Evolutionary conservation across 306 rosid species (phyloP), one percentile per base, ranked within the genome.

Genomic region (Pterocarpus santalinus): DNA sequence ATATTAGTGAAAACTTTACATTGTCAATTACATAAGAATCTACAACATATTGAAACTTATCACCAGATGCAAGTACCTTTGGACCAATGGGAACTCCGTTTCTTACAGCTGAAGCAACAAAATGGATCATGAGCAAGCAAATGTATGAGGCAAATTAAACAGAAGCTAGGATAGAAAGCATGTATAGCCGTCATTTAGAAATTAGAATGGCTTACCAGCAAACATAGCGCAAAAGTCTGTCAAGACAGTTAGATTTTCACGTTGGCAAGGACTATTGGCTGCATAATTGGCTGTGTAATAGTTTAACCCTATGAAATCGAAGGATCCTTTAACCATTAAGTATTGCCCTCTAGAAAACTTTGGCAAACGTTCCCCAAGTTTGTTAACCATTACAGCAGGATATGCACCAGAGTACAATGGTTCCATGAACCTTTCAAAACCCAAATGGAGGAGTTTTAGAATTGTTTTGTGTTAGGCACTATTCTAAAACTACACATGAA

Each of bases 241-340:
- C 13, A 13, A 3, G 9, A 12, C 32, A 52, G 77, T 84, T 55
- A 12, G 35, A 12, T 47, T 38, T 4, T 1, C 53, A 17, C 11
- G 43, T 60, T 52, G 81, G 61, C 58, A 13, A 47, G 84, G 73
- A 55, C 39, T 43, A 64, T 51, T 7, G 36, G n/a, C 38, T 41
- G 36, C 88, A 65, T 78, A 87, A 22, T 7, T 11, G 15, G 86
- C 1, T 32, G 85, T 64, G 70, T 87, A 87, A 68, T 87, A 87
- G 74, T 84, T 87, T 16, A 87, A 39, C 66, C 91, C 91, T 7
- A 88, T 68, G 67, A 85, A 88, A 71, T 88, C 89, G 16, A 73
- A 78, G 13, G 91, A 84, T 2, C 90, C 76, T 2, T 78, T 81
- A 34, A 87, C 41, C 57, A 65, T 17, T 39, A 56, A 15, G 30